Evolutionary conservation across 2,329 filamentous ascomycete species (phyloP).

Genomic region (Fusarium scirpi): DNA sequence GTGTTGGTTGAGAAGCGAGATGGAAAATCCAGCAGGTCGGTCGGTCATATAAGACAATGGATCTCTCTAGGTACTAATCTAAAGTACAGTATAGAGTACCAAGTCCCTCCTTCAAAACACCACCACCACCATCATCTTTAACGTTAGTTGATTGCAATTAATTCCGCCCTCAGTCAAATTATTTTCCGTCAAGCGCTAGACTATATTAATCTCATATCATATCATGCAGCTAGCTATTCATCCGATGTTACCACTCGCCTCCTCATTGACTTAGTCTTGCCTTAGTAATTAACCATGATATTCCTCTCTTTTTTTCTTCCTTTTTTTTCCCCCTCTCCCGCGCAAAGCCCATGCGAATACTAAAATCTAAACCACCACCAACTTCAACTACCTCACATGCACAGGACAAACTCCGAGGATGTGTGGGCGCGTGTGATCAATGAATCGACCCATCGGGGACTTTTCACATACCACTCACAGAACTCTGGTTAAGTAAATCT

Average conservation of each 20-base stretch:
- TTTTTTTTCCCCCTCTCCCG: background rate
- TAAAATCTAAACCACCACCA: conserved; percentile 3
- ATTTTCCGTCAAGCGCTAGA: conserved; percentile 23
- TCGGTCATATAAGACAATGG: conserved; percentile 22
- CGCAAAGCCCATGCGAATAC: conserved; percentile 17
- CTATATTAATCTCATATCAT: background rate
- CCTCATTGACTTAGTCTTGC: conserved; percentile 23
- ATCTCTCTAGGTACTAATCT: conserved; percentile 1
- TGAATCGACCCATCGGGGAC: conserved; percentile 38
- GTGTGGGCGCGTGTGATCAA: conserved; percentile 42
- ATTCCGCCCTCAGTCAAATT: conserved; percentile 10
- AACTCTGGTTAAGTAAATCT: conserved; percentile 26
- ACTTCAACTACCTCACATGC: conserved; percentile 32
- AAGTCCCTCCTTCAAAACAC: background rate
- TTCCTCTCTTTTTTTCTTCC: background rate
- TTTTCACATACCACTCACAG: conserved; percentile 34
- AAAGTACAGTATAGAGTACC: background rate
- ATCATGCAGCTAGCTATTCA: conserved; percentile 31
- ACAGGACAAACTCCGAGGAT: conserved; percentile 26
- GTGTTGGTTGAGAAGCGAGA: conserved; percentile 32
- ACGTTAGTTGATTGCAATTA: background rate
- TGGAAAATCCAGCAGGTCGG: conserved; percentile 4
- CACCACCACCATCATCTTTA: background rate
- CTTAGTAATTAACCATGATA: conserved; percentile 24
- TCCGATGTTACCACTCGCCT: conserved; percentile 39